Base-by-base conservation (phyloP, 2,329 filamentous ascomycete genomes). In the Daldinia sp. region DNA sequence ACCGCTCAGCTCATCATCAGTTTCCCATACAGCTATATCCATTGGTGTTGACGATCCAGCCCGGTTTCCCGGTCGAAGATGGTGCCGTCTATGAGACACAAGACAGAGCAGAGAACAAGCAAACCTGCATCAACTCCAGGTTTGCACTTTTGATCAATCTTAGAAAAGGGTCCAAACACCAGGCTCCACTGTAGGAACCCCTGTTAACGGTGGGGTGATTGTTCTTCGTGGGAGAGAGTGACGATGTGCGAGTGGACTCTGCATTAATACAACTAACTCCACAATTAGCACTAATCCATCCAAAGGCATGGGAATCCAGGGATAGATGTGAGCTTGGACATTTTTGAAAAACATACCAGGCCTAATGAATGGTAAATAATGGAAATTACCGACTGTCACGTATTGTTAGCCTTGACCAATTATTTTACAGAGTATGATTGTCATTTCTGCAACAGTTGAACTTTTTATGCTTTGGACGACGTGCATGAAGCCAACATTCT, bases 1-100 rank as follows among this genome's bases (percentile, higher is more conserved):
- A 64, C 80, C 80, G 68, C 82, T 79, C 67, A 83, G 83, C 75
- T 90, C 86, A 71, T 89, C 85, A 63, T 89, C 87, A 5, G 85
- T 89, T 73, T 88, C 84, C 85, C 86, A 87, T 47, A 77, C 78
- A 62, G 79, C 79, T 85, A 88, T 88, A 45, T 60, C 74, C 63
- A 59, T 48, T 57, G 19, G 58, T 41, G 49, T 51, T 43, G 56
- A 48, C 51, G 17, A 61, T 56, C 34, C 50, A 61, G 53, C 29
- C 58, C 50, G 58, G 56, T 52, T 59, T 58, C 58, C 56, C 56
- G 61, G 58, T 63, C 49, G 56, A 62, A 48, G 55, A 64, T 48
- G 53, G 56, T 54, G 49, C 56, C 50, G 25, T 43, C 50, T 53
- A 39, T 19, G 37, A 64, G 51, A 62, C 58, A 49, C 52, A 35